phyloP scores from a whole-genome alignment of 2,329 filamentous ascomycete species.

The Colletotrichum sp. region DNA sequence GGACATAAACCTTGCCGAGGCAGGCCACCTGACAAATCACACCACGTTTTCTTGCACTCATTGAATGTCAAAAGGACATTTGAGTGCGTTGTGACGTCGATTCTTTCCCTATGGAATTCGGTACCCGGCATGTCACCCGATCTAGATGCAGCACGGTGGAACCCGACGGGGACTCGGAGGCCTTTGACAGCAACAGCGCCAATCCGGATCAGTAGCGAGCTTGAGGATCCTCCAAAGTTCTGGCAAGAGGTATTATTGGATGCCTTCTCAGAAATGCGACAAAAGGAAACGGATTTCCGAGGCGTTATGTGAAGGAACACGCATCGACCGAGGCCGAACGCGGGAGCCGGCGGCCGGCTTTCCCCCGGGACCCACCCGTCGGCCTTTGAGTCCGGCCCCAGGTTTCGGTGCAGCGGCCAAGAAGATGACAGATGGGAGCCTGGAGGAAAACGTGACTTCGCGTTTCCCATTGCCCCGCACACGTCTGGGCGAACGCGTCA shows the following conservation, averaged over 20 bases:
- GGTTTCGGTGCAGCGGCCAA: not conserved
- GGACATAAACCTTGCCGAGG: not conserved
- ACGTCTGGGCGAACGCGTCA: not conserved
- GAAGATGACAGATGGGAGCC: not conserved
- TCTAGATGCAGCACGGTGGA: not conserved
- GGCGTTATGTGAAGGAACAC: not conserved
- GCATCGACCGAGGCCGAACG: not conserved
- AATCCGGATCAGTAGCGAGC: not conserved
- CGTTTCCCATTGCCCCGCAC: not conserved
- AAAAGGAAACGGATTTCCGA: not conserved
- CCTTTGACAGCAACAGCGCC: not conserved
- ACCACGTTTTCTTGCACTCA: not conserved
- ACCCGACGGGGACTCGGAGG: not conserved
- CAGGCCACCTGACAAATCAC: constrained; percentile 6
- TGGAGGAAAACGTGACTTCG: not conserved
- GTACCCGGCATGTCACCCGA: not conserved
- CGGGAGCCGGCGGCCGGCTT: not conserved
- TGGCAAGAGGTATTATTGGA: not conserved
- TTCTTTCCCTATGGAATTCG: not conserved
- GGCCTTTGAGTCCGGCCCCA: not conserved
- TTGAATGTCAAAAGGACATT: not conserved
- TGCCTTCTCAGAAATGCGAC: not conserved
- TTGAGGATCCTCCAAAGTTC: not conserved
- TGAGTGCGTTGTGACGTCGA: not conserved
- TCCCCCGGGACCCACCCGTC: not conserved